Evolutionary conservation across 139 green algal species (phyloP), one percentile per base, ranked within the genome.

Genomic region (Chlorella sp.): DNA sequence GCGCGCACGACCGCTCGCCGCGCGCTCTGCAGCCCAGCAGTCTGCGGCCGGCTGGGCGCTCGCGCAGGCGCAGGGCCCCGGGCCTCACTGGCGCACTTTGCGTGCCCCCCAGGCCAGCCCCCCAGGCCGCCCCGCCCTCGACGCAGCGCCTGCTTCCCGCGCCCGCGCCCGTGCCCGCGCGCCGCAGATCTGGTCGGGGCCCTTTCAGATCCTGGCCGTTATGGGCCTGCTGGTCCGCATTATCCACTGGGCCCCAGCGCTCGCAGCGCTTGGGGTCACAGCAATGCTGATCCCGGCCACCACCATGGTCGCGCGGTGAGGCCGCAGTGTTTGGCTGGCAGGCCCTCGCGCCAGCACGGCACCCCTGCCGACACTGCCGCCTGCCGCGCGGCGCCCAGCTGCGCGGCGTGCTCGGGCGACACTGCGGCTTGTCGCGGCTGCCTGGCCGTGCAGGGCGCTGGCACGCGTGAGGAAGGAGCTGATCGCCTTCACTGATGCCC

Each of bases 181-280:
- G 6, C 38, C 2, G 5, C 33, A 27, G 17, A 46, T 68, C 27
- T 68, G 61, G 27, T 40, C 31, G 23, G 36, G 27, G 29, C 36
- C 53, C 27, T 51, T 81, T 58, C 87, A 95, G 91, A 92, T 95
- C 71, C 60, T 94, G 55, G 63, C 88, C 2, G 83, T 93, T 2
- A 94, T 96, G 88, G 86, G 67, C 17, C 60, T 96, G 87, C 78
- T 96, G 60, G 81, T 95, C 41, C 80, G 88, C 38, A 87, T 96
- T 70, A 87, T 97, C 63, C 64, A 80, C 60, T 79, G 80, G 64
- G 66, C 73, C 19, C 89, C 93, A 3, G 85, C 92, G 19, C 77
- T 96, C 62, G 89, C 86, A 2, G 93, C 90, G 0, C 84, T 96
- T 27, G 76, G 41, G 1, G 87, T 93, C 14, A 97, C 90, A 1